Base-by-base conservation (phyloP, 2,329 filamentous ascomycete genomes). In the Trichoderma gracile region DNA sequence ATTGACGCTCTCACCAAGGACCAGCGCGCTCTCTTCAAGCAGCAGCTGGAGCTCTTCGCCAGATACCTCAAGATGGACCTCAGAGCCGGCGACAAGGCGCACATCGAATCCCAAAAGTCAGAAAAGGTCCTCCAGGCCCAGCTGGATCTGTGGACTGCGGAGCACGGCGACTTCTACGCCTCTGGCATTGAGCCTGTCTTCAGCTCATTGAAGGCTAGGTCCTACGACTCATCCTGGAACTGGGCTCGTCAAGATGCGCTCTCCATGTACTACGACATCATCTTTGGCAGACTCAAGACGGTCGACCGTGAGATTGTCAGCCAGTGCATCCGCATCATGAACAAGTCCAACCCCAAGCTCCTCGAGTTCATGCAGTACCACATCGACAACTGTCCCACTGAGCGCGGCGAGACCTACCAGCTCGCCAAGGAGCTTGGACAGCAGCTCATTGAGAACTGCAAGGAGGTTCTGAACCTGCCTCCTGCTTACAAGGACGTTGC, bases 311-410 rank as follows among this genome's bases (percentile, higher is more conserved):
- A 99, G 78, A 99, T 98, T 72, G 95, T 99, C 75, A 97, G 93
- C 79, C 93, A 93, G 77, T 99, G 95, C 80, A 98, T 99, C 74
- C 91, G 92, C 70, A 95, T 99, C 79, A 99, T 99, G 95, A 99
- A 97, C 82, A 91, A 95, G 68, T 97, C 95, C 40, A 99, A 98
- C 76, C 95, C 95, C 2, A 90, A 92, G 42, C 87, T 99, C 1
- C 86, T 99, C 65, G 94, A 99, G 71, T 99, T 97, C 79, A 99
- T 99, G 95, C 95, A 99, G 76, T 98, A 99, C 73, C 95, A 99
- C 80, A 99, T 99, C 73, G 95, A 99, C 73, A 95, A 98, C 81
- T 98, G 94, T 81, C 95, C 95, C 0, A 93, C 93, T 0, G 93
- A 99, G 74, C 90, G 94, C 57, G 95, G 95, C 65, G 95, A 99